Base-by-base conservation (phyloP, 495 filamentous ascomycete genomes). In the Aspergillus cristatus region DNA sequence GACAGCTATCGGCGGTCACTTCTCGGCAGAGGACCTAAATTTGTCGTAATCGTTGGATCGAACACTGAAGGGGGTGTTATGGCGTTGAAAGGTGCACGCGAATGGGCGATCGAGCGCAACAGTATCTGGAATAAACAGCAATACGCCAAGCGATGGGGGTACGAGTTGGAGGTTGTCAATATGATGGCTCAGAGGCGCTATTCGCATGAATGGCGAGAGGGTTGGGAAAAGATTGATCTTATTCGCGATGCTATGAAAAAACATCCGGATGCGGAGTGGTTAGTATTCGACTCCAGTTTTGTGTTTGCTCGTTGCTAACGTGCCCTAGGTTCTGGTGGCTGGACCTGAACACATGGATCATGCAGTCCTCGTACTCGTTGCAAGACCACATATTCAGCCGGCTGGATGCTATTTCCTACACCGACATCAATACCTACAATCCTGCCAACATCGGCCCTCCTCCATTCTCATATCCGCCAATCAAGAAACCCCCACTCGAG, bases 161-260 rank as follows among this genome's bases (percentile, higher is more conserved):
- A 99, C 59, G 82, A 96, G 40, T 65, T 99, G 37, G 91, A 99
- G 51, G 79, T 96, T 41, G 87, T 94, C 41, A 93, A 99, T 50
- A 89, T 99, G 88, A 83, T 86, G 55, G 94, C 89, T 16, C 93
- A 96, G 76, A 97, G 95, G 61, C 76, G 89, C 20, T 99, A 99
- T 56, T 93, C 91, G 32, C 93, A 99, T 57, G 91, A 99, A 53
- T 99, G 91, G 91, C 74, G 91, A 51, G 91, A 99, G 62, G 90
- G 88, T 55, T 99, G 91, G 91, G 91, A 99, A 66, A 97, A 96
- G 70, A 89, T 94, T 37, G 91, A 99, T 55, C 82, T 86, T 32
- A 82, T 99, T 46, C 82, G 93, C 40, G 85, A 91, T 38, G 78
- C 82, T 18, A 84, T 99, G 73, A 73, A 76, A 56, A 94, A 95